phyloP scores from a whole-genome alignment of 352 stramenopile genomes.

The Globisporangium middletonii region DNA sequence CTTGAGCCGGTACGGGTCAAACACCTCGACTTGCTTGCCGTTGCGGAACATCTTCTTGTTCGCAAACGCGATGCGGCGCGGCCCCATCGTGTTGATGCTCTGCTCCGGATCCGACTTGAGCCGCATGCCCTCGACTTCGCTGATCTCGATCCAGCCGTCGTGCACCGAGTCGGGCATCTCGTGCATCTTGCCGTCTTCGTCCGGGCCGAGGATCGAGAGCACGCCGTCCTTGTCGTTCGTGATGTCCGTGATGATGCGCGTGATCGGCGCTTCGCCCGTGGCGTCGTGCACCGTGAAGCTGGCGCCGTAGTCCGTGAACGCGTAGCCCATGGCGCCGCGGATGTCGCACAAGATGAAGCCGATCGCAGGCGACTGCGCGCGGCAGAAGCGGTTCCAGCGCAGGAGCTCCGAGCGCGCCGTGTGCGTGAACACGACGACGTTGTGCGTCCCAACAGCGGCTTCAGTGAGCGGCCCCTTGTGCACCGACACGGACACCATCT shows the following conservation, averaged over 20 bases:
- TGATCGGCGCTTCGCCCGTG: slow-evolving; percentile 78
- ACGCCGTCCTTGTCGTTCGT: slow-evolving; percentile 77
- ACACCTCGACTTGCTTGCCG: slow-evolving; percentile 81
- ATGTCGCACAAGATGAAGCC: slow-evolving; percentile 82
- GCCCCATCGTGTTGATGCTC: slow-evolving; percentile 72
- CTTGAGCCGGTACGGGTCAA: slow-evolving; percentile 77
- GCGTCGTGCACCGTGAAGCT: slow-evolving; percentile 73
- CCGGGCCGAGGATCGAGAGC: slow-evolving; percentile 64
- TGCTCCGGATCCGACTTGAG: slow-evolving; percentile 49
- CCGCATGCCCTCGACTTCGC: slow-evolving; percentile 74
- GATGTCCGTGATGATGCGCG: slow-evolving; percentile 84
- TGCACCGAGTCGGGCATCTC: slow-evolving; percentile 84
- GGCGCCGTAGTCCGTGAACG: slow-evolving; percentile 81
- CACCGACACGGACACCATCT: slow-evolving; percentile 81
- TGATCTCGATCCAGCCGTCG: slow-evolving; percentile 83
- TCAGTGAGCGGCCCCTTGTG: slow-evolving; percentile 63
- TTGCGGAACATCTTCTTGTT: slow-evolving; percentile 86
- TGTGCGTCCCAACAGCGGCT: slow-evolving; percentile 59
- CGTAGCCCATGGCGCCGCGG: slow-evolving; percentile 63
- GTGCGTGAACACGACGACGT: slow-evolving; percentile 88
- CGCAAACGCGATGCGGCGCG: slow-evolving; percentile 71
- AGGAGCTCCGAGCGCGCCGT: slow-evolving; percentile 67
- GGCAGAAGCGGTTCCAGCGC: slow-evolving; percentile 89
- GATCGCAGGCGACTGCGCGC: slow-evolving; percentile 61
- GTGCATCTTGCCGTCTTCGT: slow-evolving; percentile 87